Evolutionary conservation across 2,329 filamentous ascomycete species (phyloP).

Genomic region (Neoascochyta sp.): DNA sequence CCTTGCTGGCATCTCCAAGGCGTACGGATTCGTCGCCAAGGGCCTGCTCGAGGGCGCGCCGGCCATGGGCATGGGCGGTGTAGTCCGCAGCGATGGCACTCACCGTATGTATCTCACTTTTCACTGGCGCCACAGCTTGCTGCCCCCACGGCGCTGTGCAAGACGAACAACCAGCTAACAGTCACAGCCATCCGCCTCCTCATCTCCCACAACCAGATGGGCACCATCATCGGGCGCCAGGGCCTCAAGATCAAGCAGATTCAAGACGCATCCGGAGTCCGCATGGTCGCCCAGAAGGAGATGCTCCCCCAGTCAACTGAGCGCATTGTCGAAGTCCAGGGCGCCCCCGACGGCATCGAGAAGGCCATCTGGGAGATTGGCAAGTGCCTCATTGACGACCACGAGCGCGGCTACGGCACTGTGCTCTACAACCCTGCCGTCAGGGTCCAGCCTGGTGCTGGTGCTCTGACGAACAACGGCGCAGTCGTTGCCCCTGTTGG

Average conservation of each 20-base stretch:
- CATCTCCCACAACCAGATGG: slow-evolving; percentile 99
- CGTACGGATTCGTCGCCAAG: slow-evolving; percentile 89
- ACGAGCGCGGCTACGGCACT: slow-evolving; percentile 93
- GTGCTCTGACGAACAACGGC: slow-evolving; percentile 52
- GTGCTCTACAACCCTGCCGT: slow-evolving; percentile 97
- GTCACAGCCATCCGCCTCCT: slow-evolving; percentile 84
- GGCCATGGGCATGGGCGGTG: slow-evolving; percentile 91
- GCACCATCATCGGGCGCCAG: slow-evolving; percentile 94
- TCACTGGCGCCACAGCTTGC: background rate
- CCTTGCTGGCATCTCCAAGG: slow-evolving; percentile 82
- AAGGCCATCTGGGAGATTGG: slow-evolving; percentile 98
- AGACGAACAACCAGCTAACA: slow-evolving; percentile 14
- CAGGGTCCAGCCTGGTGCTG: slow-evolving; percentile 66
- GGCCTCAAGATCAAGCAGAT: slow-evolving; percentile 99
- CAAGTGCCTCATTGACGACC: slow-evolving; percentile 96
- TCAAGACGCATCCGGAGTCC: slow-evolving; percentile 91
- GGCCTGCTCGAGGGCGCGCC: slow-evolving; percentile 90
- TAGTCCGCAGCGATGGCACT: slow-evolving; percentile 77
- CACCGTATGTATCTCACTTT: slow-evolving; percentile 67
- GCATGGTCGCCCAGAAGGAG: slow-evolving; percentile 99
- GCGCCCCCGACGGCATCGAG: slow-evolving; percentile 90
- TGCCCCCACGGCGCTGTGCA: background rate
- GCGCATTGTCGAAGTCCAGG: slow-evolving; percentile 94
- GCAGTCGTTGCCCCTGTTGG: slow-evolving; percentile 51
- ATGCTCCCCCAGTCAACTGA: slow-evolving; percentile 99